Evolutionary conservation across 192 early-diverging fungal genomes (phyloP), one percentile per base, ranked within the genome.

Genomic region (Ambispora gerdemannii): DNA sequence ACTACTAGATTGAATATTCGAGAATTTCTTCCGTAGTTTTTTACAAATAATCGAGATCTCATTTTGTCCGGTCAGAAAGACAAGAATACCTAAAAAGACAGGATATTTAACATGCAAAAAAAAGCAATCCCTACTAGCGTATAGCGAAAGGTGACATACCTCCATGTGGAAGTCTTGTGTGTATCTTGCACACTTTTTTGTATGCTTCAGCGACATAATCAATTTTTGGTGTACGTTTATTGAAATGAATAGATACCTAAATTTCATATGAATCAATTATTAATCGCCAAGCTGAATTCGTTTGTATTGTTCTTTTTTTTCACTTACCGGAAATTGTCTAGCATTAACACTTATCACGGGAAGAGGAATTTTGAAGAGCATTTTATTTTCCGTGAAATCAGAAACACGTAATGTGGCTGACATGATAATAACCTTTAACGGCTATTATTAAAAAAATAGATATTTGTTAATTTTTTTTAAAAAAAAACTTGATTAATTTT

Each of bases 371-470:
- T 50, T 58, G 75, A 98, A 98, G 24, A 99, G 81, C 2, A 84
- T 78, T 30, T 77, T 76, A 79, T 98, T 98, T 63, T 83, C 80
- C 33, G 90, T 93, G 77, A 99, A 98, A 76, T 98, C 98, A 70
- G 95, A 90, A 0, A 98, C 94, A n/a, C 94, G 87, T 67, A 99
- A 79, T 0, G 98, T 99, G 50, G 98, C 98, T 62, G 90, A 92
- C 98, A 99, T 99, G 70, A 99, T 96, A n/a, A 99, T 83, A 50
- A 99, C 77, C 77, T 92, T 91, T 3, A 98, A 81, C 19, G 95
- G 94, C 66, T 86, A 77, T n/a, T 67, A 72, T 3, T 35, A 72
- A 68, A n/a, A 7, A 2, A 11, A 22, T 24, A 15, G 0, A 32
- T 19, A 47, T 32, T 36, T 2, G 66, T 33, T 53, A 15, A 33